These are phyloP conservation scores for Blumeria graminis DNA, from an alignment of 2,329 filamentous ascomycete species.

Conservation along the genomic window DNA sequence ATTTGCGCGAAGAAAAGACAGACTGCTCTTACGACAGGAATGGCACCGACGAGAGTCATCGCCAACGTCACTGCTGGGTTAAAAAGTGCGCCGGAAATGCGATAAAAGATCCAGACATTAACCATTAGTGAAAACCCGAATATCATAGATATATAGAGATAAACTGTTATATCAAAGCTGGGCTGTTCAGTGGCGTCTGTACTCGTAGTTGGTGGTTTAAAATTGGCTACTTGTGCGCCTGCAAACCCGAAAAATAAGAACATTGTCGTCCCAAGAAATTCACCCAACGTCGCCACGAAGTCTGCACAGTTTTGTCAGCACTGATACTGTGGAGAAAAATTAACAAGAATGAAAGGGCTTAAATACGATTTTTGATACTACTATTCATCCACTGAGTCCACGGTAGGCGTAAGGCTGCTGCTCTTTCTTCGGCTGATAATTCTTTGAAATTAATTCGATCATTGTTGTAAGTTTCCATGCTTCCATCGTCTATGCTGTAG, in stretches of 20 bases:
- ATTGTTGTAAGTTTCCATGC: constrained; percentile 12
- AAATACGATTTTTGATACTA: constrained; percentile 18
- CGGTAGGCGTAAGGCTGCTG: constrained; percentile 21
- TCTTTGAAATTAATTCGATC: constrained; percentile 17
- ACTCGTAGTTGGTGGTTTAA: constrained; percentile 8
- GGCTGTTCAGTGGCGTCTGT: constrained; percentile 8
- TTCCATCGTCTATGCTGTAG: constrained; percentile 6
- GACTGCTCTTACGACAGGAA: constrained; percentile 14
- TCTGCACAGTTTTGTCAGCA: constrained; percentile 5
- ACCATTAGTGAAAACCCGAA: constrained; percentile 20
- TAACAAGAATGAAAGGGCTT: neutral
- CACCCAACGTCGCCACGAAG: constrained; percentile 11
- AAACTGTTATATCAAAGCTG: constrained; percentile 20
- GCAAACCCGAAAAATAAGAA: constrained; percentile 17
- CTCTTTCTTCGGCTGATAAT: constrained; percentile 18
- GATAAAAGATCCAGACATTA: constrained; percentile 30
- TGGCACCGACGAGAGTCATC: constrained; percentile 16
- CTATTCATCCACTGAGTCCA: constrained; percentile 24
- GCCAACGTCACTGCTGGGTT: constrained; percentile 22
- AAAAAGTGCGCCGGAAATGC: constrained; percentile 26
- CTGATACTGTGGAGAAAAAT: neutral
- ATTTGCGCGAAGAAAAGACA: constrained; percentile 16
- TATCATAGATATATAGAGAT: constrained; percentile 15
- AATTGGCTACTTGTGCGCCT: constrained; percentile 12
- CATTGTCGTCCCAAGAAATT: constrained; percentile 16